phyloP scores from a whole-genome alignment of 108 stramenopile genomes.

The Cyclotella baltica region DNA sequence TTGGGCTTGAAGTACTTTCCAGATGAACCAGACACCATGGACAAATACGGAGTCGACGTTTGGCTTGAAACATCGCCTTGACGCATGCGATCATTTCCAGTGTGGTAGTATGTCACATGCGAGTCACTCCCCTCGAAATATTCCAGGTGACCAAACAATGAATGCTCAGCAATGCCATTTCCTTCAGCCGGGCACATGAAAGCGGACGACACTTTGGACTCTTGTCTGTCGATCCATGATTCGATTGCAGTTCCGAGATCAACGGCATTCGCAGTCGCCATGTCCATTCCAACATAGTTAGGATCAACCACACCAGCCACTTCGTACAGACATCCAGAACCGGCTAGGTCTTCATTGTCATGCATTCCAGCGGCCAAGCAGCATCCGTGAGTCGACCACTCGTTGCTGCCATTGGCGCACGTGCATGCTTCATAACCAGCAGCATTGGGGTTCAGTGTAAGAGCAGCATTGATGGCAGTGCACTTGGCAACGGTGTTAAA shows the following conservation, averaged over 20 bases:
- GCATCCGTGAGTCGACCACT: slow-evolving; percentile 56
- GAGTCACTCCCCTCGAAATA: slow-evolving; percentile 33
- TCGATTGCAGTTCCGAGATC: slow-evolving; percentile 55
- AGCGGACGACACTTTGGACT: slow-evolving; percentile 31
- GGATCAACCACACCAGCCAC: slow-evolving; percentile 56
- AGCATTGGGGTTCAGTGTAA: slow-evolving; percentile 35
- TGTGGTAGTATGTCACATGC: slow-evolving; percentile 51
- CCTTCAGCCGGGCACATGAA: slow-evolving; percentile 55
- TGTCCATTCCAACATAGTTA: slow-evolving; percentile 58
- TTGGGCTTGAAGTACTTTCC: slow-evolving; percentile 57
- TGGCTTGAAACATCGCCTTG: slow-evolving; percentile 42
- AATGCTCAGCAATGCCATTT: slow-evolving; percentile 41
- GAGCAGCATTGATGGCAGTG: slow-evolving; percentile 39
- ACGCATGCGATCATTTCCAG: slow-evolving; percentile 56
- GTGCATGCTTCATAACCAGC: slow-evolving; percentile 40
- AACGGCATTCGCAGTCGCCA: slow-evolving; percentile 30
- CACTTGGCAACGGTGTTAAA: slow-evolving; percentile 52
- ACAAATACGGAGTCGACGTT: slow-evolving; percentile 15
- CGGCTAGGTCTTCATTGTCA: slow-evolving; percentile 34
- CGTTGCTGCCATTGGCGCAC: slow-evolving; percentile 56
- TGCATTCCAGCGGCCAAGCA: slow-evolving; percentile 53
- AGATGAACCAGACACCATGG: slow-evolving; percentile 47
- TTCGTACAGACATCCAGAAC: slow-evolving; percentile 53
- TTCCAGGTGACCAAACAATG: slow-evolving; percentile 46
- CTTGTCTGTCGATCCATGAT: slow-evolving; percentile 47